Conservation (phyloP, 2,329 filamentous ascomycete species). For the Clarireedia paspali region DNA sequence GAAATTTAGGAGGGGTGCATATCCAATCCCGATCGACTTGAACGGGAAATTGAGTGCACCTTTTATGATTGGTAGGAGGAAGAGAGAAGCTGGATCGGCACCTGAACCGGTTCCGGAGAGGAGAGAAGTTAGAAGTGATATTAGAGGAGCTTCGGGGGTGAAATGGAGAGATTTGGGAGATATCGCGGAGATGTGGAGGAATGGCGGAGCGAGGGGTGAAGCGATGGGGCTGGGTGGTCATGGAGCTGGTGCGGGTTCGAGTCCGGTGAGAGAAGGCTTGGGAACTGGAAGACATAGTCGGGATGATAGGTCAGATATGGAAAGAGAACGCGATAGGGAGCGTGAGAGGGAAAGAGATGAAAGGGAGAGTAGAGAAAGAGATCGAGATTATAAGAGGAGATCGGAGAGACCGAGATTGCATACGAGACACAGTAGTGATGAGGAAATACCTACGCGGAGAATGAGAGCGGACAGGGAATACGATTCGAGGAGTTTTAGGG, state of each 20-base stretch:
- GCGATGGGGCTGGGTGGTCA: slow-evolving; percentile 8
- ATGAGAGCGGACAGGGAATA: slow-evolving; percentile 11
- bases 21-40: slow-evolving; percentile 24
- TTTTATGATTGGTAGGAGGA: slow-evolving; percentile 30
- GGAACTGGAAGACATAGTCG: slow-evolving; percentile 12
- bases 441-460: neutral
- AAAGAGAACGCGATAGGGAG: slow-evolving; percentile 6
- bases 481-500: slow-evolving; percentile 8
- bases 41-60: slow-evolving; percentile 25
- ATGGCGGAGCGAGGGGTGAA: slow-evolving; percentile 12
- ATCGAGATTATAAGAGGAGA: slow-evolving; percentile 13
- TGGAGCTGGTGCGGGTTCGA: slow-evolving; percentile 5
- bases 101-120: slow-evolving; percentile 28
- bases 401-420: neutral
- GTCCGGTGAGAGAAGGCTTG: slow-evolving; percentile 11
- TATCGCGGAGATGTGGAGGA: slow-evolving; percentile 10
- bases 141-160: slow-evolving; percentile 6
- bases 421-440: slow-evolving; percentile 4
- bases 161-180: slow-evolving; percentile 8
- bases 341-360: neutral
- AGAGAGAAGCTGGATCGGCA: slow-evolving; percentile 1
- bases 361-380: slow-evolving; percentile 4
- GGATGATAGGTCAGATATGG: slow-evolving; percentile 11
- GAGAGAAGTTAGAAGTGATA: slow-evolving; percentile 14
- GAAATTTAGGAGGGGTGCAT: slow-evolving; percentile 15